Percentiles rank a stretch among this genome's conserved stretches.
These are phyloP conservation scores for Pseudonitzschia delicatissima DNA, from an alignment of 108 stramenopile genomes.

Conservation along the genomic window DNA sequence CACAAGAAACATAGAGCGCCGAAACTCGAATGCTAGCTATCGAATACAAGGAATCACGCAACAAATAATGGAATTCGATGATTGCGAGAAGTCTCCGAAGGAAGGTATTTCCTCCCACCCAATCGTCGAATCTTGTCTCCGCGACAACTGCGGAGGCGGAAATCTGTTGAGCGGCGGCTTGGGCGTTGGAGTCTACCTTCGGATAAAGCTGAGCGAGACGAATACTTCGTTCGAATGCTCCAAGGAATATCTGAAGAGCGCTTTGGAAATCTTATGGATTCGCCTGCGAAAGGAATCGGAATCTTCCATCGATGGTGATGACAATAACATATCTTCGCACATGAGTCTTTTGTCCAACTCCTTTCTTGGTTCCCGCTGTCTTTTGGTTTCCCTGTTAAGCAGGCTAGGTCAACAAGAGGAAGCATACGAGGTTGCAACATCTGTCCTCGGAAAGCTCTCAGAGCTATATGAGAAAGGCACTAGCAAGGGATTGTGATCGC, in stretches of 20 bases:
- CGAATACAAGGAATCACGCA: no score
- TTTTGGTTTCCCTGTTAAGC: neutral
- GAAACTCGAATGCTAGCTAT: no score
- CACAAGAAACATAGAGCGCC: no score
- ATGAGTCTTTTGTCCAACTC: neutral
- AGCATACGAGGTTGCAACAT: neutral
- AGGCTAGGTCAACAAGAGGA: slow-evolving; percentile 1
- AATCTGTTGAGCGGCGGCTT: neutral
- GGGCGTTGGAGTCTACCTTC: neutral
- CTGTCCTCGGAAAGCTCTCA: neutral
- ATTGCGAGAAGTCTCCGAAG: no score
- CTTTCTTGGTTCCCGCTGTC: neutral
- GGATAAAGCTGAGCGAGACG: slow-evolving; percentile 5
- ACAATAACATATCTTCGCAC: neutral
- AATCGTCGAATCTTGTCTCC: neutral
- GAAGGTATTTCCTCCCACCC: no score
- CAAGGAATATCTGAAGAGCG: neutral
- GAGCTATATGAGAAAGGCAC: neutral
- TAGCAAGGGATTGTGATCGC: neutral
- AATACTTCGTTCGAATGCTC: neutral
- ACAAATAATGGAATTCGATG: no score
- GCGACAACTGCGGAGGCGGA: neutral
- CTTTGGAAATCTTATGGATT: neutral
- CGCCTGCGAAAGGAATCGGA: neutral
- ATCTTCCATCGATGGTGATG: neutral